phyloP scores from a whole-genome alignment of 2,329 filamentous ascomycete genomes.

The Pseudogymnoascus sp. region DNA sequence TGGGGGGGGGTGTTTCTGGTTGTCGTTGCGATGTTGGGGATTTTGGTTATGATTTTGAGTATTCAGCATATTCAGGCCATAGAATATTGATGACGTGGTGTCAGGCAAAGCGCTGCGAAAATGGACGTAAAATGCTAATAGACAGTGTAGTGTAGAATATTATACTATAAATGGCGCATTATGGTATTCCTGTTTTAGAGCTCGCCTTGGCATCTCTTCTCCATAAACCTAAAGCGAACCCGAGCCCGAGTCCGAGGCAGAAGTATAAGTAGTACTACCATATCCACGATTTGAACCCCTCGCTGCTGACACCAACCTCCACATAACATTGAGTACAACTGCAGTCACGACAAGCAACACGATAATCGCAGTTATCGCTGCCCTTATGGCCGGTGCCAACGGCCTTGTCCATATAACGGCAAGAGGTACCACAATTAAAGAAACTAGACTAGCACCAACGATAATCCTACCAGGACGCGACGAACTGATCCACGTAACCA shows the following conservation, averaged over 20 bases:
- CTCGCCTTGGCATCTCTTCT: not conserved
- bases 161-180: not conserved
- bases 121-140: not conserved
- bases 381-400: not conserved
- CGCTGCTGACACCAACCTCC: not conserved
- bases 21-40: conserved; percentile 88
- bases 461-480: not conserved
- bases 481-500: not conserved
- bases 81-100: conserved; percentile 27
- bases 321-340: not conserved
- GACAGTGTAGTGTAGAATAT: not conserved
- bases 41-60: conserved; percentile 94
- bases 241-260: no score
- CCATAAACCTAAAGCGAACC: no score
- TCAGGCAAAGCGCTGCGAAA: not conserved
- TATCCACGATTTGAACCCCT: not conserved
- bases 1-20: conserved; percentile 95
- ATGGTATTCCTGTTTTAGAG: not conserved
- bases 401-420: not conserved
- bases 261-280: no score
- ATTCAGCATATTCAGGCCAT: conserved; percentile 59
- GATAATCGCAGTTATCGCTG: not conserved
- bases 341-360: not conserved
- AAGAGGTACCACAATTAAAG: not conserved
- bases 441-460: not conserved